A percentile compares a stretch with the other conserved stretches of the same genome.
phyloP scores from a whole-genome alignment of 163 green algal species.

The Scenedesmus sp. region DNA sequence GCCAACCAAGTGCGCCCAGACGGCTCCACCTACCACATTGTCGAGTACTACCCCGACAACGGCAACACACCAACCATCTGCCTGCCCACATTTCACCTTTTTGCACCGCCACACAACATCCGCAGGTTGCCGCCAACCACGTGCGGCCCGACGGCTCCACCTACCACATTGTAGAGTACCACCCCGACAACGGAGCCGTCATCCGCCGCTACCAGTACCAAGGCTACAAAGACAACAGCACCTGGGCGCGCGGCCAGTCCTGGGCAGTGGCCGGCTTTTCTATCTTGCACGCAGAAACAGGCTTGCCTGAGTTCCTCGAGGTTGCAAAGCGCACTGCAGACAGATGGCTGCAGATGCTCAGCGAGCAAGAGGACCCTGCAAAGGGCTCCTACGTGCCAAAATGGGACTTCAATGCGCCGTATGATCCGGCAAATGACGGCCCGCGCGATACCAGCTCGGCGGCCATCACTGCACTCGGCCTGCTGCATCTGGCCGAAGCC shows the following conservation, averaged over 20 bases:
- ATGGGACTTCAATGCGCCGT: slow-evolving; percentile 51
- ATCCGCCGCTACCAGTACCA: slow-evolving; percentile 35
- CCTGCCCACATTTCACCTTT: too few relatives aligned
- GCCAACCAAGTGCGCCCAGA: slow-evolving; percentile 18
- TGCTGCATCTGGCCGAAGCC: slow-evolving; percentile 38
- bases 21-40: slow-evolving; percentile 5
- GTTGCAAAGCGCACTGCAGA: slow-evolving; percentile 16
- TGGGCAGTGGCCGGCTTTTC: slow-evolving; percentile 44
- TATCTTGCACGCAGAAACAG: slow-evolving; percentile 23
- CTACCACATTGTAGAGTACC: slow-evolving; percentile 48
- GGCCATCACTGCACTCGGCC: slow-evolving; percentile 24
- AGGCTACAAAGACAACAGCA: slow-evolving; percentile 40
- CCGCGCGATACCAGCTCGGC: slow-evolving; percentile 39
- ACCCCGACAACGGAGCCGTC: not conserved
- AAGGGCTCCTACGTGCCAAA: slow-evolving; percentile 13
- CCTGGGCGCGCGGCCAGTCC: slow-evolving; percentile 47
- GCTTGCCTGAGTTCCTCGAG: slow-evolving; percentile 17
- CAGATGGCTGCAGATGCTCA: slow-evolving; percentile 24
- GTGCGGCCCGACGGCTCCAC: slow-evolving; percentile 43
- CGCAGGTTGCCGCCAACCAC: slow-evolving; percentile 40
- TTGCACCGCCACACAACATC: not conserved
- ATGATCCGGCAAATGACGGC: slow-evolving; percentile 3
- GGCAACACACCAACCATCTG: not conserved
- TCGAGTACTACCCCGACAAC: not conserved
- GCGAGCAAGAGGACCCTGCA: not conserved